These are phyloP conservation scores for Saccharomycopsis javanensis DNA, from an alignment of 805 yeast genomes.

Conservation along the genomic window DNA sequence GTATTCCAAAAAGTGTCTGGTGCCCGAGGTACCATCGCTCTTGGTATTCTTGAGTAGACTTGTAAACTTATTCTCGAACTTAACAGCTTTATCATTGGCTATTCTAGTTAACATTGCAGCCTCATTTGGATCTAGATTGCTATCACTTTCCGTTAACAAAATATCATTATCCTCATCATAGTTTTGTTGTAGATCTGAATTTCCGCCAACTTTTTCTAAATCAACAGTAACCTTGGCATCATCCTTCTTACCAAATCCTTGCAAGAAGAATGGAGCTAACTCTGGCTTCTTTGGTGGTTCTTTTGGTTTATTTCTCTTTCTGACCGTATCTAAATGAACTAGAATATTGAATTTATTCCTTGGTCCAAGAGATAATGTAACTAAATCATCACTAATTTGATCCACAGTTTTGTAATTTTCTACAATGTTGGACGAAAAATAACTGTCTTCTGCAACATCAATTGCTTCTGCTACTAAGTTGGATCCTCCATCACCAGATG, in stretches of 20 bases:
- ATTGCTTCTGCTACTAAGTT: slow-evolving; percentile 73
- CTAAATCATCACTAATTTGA: slow-evolving; percentile 52
- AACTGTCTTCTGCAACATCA: slow-evolving; percentile 25
- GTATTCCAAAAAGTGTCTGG: slow-evolving; percentile 40
- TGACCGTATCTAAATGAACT: slow-evolving; percentile 73
- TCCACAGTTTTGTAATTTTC: slow-evolving; percentile 41
- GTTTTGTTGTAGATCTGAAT: slow-evolving; percentile 19
- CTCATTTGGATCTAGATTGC: slow-evolving; percentile 13
- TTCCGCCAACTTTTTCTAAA: slow-evolving; percentile 21
- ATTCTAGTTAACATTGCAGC: slow-evolving; percentile 22
- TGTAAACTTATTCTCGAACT: slow-evolving; percentile 71
- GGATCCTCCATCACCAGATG: slow-evolving; percentile 68
- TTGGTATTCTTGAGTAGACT: slow-evolving; percentile 40
- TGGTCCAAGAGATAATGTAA: slow-evolving; percentile 72
- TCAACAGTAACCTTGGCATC: slow-evolving; percentile 19
- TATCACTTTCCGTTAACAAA: slow-evolving; percentile 17
- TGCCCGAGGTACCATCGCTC: slow-evolving; percentile 27
- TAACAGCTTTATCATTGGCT: slow-evolving; percentile 22
- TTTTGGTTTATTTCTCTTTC: slow-evolving; percentile 77
- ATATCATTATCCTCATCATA: slow-evolving; percentile 25
- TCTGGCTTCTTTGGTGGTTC: slow-evolving; percentile 84
- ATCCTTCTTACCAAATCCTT: slow-evolving; percentile 44
- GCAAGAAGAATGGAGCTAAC: slow-evolving; percentile 72
- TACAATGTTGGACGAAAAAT: slow-evolving; percentile 9
- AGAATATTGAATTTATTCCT: slow-evolving; percentile 71